A percentile compares a stretch with the other conserved stretches of the same genome.
Evolutionary conservation across 805 yeast species (phyloP).

Genomic region (Monosporozyma servazzii): DNA sequence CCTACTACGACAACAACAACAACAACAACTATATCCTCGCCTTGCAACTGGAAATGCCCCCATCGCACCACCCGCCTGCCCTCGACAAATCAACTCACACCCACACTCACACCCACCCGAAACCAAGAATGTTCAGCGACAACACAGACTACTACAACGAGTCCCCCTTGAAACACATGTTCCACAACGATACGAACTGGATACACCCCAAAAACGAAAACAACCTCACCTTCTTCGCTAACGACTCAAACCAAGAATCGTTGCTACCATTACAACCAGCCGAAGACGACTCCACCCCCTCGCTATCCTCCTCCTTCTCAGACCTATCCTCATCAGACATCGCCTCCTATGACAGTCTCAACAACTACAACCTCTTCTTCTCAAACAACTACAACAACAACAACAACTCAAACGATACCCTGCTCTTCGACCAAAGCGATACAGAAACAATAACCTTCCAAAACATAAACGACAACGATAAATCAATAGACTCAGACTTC

Average conservation of each 20-base stretch:
- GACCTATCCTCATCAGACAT: slow-evolving; percentile 8
- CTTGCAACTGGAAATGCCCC: background rate
- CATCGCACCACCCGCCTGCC: too few species aligned
- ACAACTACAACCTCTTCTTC: too few species aligned
- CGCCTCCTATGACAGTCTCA: too few species aligned
- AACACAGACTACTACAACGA: slow-evolving; percentile 29
- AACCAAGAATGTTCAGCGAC: slow-evolving; percentile 22
- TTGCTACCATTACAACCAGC: too few species aligned
- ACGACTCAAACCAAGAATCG: too few species aligned
- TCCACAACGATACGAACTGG: slow-evolving; percentile 20
- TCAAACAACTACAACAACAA: too few species aligned
- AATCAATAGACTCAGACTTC: too few species aligned
- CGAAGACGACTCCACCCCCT: slow-evolving; percentile 7
- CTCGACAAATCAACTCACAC: too few species aligned
- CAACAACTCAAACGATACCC: too few species aligned
- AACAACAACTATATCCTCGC: slow-evolving; percentile 25
- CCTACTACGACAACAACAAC: slow-evolving; percentile 30
- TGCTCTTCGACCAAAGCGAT: too few species aligned
- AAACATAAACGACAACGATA: too few species aligned
- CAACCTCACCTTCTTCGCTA: slow-evolving; percentile 6
- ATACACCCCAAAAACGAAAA: slow-evolving; percentile 19
- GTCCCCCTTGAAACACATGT: slow-evolving; percentile 28
- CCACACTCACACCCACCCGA: background rate
- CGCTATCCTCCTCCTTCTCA: slow-evolving; percentile 7
- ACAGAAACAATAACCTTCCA: too few species aligned